Conservation (phyloP, 192 early-diverging fungal genomes). For the Umbelopsis sp. region DNA sequence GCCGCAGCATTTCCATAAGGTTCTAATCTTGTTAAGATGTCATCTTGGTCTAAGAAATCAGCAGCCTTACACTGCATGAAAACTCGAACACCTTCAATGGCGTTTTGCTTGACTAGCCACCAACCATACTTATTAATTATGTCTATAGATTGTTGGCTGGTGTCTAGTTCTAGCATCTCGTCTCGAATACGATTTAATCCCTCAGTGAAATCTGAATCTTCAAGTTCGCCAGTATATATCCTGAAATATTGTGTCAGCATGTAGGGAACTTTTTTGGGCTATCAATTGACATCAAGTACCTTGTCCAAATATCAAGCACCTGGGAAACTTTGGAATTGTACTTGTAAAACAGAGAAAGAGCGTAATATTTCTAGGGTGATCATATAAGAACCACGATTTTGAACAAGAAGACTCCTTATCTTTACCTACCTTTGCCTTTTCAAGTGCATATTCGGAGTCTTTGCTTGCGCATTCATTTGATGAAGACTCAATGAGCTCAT, state of each 20-base stretch:
- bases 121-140: conserved; percentile 52
- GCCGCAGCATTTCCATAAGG: conserved; percentile 38
- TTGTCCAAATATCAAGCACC: conserved; percentile 65
- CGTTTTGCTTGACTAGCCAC: conserved; percentile 53
- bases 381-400: background rate
- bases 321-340: conserved; percentile 44
- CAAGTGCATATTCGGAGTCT: conserved; percentile 51
- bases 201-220: conserved; percentile 53
- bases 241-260: conserved; percentile 30
- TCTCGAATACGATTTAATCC: conserved; percentile 47
- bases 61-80: conserved; percentile 27
- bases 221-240: conserved; percentile 51
- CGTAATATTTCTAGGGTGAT: conserved; percentile 56
- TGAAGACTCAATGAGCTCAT: conserved; percentile 35
- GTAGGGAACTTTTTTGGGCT: background rate
- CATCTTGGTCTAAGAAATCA: conserved; percentile 39
- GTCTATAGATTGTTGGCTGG: conserved; percentile 20
- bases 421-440: conserved; percentile 44
- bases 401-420: background rate
- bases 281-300: conserved; percentile 42
- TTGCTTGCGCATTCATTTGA: conserved; percentile 53
- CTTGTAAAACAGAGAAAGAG: conserved; percentile 64
- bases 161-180: conserved; percentile 34
- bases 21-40: conserved; percentile 36
- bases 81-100: conserved; percentile 51